Evolutionary conservation across 2,329 filamentous ascomycete genomes (phyloP).

Genomic region (Colletotrichum tanaceti): DNA sequence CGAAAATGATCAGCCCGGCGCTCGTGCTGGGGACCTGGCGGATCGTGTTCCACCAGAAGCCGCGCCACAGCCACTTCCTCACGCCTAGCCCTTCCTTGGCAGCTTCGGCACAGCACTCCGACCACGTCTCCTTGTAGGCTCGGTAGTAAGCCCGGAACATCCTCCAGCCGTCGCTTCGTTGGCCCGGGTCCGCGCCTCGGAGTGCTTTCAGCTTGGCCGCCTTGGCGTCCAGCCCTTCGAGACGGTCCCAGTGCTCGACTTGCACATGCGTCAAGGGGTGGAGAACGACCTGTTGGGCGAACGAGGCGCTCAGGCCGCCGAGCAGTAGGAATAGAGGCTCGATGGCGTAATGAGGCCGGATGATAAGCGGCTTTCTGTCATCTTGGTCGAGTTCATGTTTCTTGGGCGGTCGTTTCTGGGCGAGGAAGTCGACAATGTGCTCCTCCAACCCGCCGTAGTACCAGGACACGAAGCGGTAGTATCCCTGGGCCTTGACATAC

Average conservation of each 20-base stretch:
- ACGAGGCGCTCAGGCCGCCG: conserved; percentile 75
- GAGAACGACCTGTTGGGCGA: conserved; percentile 76
- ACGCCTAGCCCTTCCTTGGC: conserved; percentile 66
- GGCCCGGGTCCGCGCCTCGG: conserved; percentile 47
- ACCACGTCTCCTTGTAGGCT: conserved; percentile 76
- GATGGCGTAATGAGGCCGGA: conserved; percentile 79
- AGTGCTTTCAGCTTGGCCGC: conserved; percentile 59
- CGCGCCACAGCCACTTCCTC: conserved; percentile 74
- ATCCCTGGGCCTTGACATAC: conserved; percentile 78
- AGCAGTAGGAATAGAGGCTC: conserved; percentile 78
- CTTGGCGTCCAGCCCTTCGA: conserved; percentile 77
- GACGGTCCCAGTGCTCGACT: conserved; percentile 76
- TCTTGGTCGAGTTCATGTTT: conserved; percentile 44
- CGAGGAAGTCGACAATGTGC: conserved; percentile 63
- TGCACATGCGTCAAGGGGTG: conserved; percentile 79
- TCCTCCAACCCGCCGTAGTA: conserved; percentile 73
- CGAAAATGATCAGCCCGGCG: conserved; percentile 82
- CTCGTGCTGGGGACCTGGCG: conserved; percentile 81
- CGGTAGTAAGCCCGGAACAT: conserved; percentile 75
- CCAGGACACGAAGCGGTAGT: conserved; percentile 77
- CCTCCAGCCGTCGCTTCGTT: conserved; percentile 55
- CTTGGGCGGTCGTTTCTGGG: conserved; percentile 56
- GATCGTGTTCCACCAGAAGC: conserved; percentile 78
- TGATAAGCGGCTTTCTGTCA: conserved; percentile 58
- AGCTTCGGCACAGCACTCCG: conserved; percentile 69